Evolutionary conservation across 257 asterid species (phyloP), one percentile per base, ranked within the genome.

Genomic region (Nicotiana paniculata): DNA sequence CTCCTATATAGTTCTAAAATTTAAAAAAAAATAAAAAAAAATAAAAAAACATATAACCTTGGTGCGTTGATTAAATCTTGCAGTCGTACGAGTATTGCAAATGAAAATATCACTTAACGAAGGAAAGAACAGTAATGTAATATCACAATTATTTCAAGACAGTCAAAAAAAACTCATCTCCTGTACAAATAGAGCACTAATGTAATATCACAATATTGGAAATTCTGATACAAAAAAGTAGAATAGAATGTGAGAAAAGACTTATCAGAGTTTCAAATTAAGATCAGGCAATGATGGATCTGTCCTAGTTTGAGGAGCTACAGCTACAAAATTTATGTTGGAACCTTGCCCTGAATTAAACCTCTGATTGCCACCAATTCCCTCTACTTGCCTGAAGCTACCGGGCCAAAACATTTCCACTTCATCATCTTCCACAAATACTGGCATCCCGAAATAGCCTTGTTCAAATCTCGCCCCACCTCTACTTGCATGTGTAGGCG

Each of bases 401-500:
- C 98, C 97, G 0, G 99, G 99, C 97, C 97, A 94, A 16, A 89
- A 84, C 82, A 94, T 63, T 48, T 87, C 94, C 0, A 85, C 88
- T n/a, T 93, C 98, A 18, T 92, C 89, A 12, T 90, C 93, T 62
- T 88, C 94, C 87, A 90, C 75, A 30, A 80, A 90, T 3, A 89
- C 83, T 1, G 97, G 97, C 89, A 89, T 11, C 21, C 94, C 92
- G 26, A 81, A 88, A 28, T 90, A 92, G 5, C 93, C 93, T 35
- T 88, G 98, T 58, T 89, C 93, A 65, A 93, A 91, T 85, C 96
- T 87, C 0, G 95, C 93, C 24, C 92, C 97, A 0, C 90, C 89
- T 83, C 93, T 81, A 35, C 63, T 16, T 61, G 81, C 90, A 5
- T 86, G 88, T 65, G 76, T 28, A 12, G 88, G 84, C 77, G 88